phyloP scores from a whole-genome alignment of 2,329 filamentous ascomycete species.

The Stachybotrys chlorohalonatus region DNA sequence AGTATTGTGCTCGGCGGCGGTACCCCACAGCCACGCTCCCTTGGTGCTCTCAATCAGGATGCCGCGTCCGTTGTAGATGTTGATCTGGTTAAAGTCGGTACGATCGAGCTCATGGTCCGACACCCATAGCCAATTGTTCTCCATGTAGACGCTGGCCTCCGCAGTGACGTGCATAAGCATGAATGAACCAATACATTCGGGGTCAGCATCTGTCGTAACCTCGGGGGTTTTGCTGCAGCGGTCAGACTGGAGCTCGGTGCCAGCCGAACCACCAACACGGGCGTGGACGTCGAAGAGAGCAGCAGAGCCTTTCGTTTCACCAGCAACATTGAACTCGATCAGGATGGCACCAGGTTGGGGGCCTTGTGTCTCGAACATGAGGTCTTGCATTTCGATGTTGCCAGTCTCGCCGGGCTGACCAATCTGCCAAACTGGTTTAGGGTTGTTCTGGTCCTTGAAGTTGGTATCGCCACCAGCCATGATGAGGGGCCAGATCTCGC shows the following conservation, averaged over 20 bases:
- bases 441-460: slow-evolving; percentile 68
- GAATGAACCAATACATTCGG: slow-evolving; percentile 66
- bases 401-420: slow-evolving; percentile 70
- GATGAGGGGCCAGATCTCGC: slow-evolving; percentile 85
- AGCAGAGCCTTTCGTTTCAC: slow-evolving; percentile 55
- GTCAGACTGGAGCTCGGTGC: slow-evolving; percentile 72
- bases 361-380: slow-evolving; percentile 78
- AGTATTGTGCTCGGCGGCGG: slow-evolving; percentile 56
- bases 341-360: slow-evolving; percentile 80
- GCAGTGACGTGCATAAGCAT: slow-evolving; percentile 56
- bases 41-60: slow-evolving; percentile 67
- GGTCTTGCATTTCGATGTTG: slow-evolving; percentile 76
- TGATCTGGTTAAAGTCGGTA: slow-evolving; percentile 64
- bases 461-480: slow-evolving; percentile 64
- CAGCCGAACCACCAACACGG: slow-evolving; percentile 79
- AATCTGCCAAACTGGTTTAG: slow-evolving; percentile 77
- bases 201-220: slow-evolving; percentile 49
- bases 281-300: slow-evolving; percentile 96
- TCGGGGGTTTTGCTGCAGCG: slow-evolving; percentile 70
- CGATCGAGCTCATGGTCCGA: slow-evolving; percentile 84
- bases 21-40: slow-evolving; percentile 75
- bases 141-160: slow-evolving; percentile 64
- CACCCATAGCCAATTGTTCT: slow-evolving; percentile 88
- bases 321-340: slow-evolving; percentile 82
- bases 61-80: slow-evolving; percentile 82